phyloP scores from a whole-genome alignment of 2,329 filamentous ascomycete genomes.

The Sporothrix brunneoviolacea region DNA sequence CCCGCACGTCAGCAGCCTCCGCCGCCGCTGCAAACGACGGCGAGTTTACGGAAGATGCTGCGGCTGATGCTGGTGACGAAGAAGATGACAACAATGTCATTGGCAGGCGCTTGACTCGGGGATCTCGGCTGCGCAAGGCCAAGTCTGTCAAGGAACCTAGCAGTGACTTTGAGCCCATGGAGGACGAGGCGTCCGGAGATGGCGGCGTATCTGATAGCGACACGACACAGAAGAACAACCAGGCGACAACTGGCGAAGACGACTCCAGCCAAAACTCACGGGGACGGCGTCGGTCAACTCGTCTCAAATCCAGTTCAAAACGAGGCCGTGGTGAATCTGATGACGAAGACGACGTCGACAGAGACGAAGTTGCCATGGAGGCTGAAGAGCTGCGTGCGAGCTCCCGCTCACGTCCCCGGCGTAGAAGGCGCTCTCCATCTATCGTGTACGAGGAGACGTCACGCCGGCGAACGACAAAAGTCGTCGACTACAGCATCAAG shows the following conservation, averaged over 20 bases:
- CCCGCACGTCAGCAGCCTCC: slow-evolving; percentile 13
- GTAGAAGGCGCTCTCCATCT: slow-evolving; percentile 46
- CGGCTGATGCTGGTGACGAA: slow-evolving; percentile 22
- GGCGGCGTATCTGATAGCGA: slow-evolving; percentile 37
- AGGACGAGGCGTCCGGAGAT: slow-evolving; percentile 53
- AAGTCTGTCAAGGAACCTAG: slow-evolving; percentile 47
- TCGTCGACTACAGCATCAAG: slow-evolving; percentile 81
- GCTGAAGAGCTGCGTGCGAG: slow-evolving; percentile 53
- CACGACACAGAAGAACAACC: slow-evolving; percentile 19
- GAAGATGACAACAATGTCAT: slow-evolving; percentile 31
- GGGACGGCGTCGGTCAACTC: slow-evolving; percentile 35
- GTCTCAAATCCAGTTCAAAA: slow-evolving; percentile 35
- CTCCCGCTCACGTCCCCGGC: slow-evolving; percentile 43
- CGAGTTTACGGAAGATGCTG: slow-evolving; percentile 1
- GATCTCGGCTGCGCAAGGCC: slow-evolving; percentile 36
- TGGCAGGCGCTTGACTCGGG: slow-evolving; percentile 41
- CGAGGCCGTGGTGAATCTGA: slow-evolving; percentile 46
- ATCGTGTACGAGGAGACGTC: slow-evolving; percentile 53
- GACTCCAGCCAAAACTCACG: slow-evolving; percentile 44
- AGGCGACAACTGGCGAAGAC: slow-evolving; percentile 29
- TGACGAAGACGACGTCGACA: slow-evolving; percentile 52
- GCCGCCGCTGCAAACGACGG: slow-evolving; percentile 12
- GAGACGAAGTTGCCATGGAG: slow-evolving; percentile 60
- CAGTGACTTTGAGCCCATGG: slow-evolving; percentile 53
- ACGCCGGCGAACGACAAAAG: slow-evolving; percentile 52